Evolutionary conservation across 2,329 filamentous ascomycete species (phyloP).

Genomic region (Sclerotinia trifoliorum): DNA sequence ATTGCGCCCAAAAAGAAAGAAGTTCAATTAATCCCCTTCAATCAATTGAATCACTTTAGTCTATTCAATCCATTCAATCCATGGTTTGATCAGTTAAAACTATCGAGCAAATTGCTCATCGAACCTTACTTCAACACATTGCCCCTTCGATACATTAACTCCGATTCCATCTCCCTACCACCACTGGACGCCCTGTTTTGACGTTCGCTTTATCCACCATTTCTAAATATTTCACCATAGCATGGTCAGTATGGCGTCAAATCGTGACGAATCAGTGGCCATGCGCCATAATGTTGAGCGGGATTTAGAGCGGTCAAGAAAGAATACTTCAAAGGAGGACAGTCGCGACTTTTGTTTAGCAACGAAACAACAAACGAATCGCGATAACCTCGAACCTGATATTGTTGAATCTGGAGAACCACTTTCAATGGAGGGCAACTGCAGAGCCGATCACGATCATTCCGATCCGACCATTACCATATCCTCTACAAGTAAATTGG

Average conservation of each 20-base stretch:
- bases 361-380: constrained; percentile 22
- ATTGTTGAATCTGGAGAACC: constrained; percentile 28
- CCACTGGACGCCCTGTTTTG: background rate
- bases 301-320: constrained; percentile 25
- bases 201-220: background rate
- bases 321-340: constrained; percentile 23
- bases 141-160: background rate
- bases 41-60: background rate
- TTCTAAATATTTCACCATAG: constrained; percentile 19
- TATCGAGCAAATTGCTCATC: background rate
- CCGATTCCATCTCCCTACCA: background rate
- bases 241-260: constrained; percentile 32
- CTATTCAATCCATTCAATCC: background rate
- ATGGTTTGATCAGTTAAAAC: background rate
- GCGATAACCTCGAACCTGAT: constrained; percentile 21
- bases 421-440: constrained; percentile 33
- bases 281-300: constrained; percentile 36
- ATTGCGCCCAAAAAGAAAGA: background rate
- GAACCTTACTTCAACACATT: background rate
- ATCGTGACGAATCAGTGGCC: constrained; percentile 28
- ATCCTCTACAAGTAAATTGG: constrained; percentile 35
- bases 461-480: constrained; percentile 33
- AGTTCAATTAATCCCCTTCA: background rate
- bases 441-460: constrained; percentile 30
- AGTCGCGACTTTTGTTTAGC: constrained; percentile 21